phyloP scores from a whole-genome alignment of 257 asterid genomes.

The Salvia hispanica region DNA sequence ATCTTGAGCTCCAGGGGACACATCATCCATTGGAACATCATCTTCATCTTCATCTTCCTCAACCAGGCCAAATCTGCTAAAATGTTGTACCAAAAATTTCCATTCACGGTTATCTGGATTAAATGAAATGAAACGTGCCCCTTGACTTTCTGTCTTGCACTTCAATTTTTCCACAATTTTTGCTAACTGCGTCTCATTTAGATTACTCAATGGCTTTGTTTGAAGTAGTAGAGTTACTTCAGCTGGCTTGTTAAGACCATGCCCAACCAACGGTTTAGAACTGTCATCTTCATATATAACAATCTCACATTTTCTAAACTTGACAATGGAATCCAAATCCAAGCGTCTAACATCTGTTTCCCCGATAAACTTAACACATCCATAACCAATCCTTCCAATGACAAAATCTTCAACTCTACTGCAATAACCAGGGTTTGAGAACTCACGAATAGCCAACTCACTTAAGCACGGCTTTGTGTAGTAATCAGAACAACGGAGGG shows the following conservation, averaged over 20 bases:
- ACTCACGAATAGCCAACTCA: slow-evolving; percentile 68
- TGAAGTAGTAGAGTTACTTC: slow-evolving; percentile 70
- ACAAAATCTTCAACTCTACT: slow-evolving; percentile 70
- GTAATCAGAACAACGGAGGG: slow-evolving; percentile 61
- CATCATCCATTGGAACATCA: slow-evolving; percentile 71
- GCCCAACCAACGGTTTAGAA: slow-evolving; percentile 68
- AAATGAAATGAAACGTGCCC: slow-evolving; percentile 79
- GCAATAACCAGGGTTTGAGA: slow-evolving; percentile 67
- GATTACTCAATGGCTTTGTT: slow-evolving; percentile 28
- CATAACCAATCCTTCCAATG: slow-evolving; percentile 80
- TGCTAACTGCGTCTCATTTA: slow-evolving; percentile 29
- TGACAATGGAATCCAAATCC: slow-evolving; percentile 73
- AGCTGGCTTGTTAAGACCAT: slow-evolving; percentile 90
- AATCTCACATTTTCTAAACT: slow-evolving; percentile 65
- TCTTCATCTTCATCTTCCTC: slow-evolving; percentile 95
- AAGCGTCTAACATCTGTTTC: slow-evolving; percentile 82
- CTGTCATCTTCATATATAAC: slow-evolving; percentile 76
- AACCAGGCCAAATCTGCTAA: slow-evolving; percentile 90
- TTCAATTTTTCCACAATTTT: slow-evolving; percentile 55
- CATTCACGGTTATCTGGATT: slow-evolving; percentile 64
- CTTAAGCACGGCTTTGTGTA: slow-evolving; percentile 76
- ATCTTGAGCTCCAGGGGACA: slow-evolving; percentile 56
- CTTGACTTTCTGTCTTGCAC: slow-evolving; percentile 68
- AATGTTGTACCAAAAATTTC: slow-evolving; percentile 86
- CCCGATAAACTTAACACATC: slow-evolving; percentile 63